Conservation (phyloP, 1,284 basidiomycete genomes). For the Mixia osmundae region DNA sequence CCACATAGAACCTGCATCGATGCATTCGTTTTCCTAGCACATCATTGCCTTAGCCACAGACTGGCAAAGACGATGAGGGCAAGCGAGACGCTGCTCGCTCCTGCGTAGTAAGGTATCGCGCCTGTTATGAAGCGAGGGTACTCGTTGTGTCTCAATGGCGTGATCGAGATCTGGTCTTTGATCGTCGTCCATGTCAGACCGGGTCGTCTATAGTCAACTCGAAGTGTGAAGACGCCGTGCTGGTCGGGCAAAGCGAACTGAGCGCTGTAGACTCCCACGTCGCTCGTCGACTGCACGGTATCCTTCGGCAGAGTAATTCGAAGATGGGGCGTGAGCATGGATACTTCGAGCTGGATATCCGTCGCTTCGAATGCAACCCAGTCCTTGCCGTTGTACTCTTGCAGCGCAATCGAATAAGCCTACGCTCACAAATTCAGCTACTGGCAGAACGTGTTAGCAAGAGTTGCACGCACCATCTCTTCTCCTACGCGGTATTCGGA, state of each 20-base stretch:
- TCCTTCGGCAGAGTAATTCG: slow-evolving; percentile 44
- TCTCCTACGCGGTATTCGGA: slow-evolving; percentile 73
- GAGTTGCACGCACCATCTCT: slow-evolving; percentile 35
- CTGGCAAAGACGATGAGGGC: slow-evolving; percentile 62
- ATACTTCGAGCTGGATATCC: slow-evolving; percentile 81
- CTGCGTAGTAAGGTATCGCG: slow-evolving; percentile 83
- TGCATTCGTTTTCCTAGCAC: too few relatives aligned
- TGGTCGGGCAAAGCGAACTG: slow-evolving; percentile 73
- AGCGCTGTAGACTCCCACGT: slow-evolving; percentile 36
- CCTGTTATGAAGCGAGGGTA: slow-evolving; percentile 82
- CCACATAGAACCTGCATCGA: too few relatives aligned
- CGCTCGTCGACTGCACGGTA: slow-evolving; percentile 27
- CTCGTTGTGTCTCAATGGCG: slow-evolving; percentile 80
- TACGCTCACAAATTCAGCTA: slow-evolving; percentile 19
- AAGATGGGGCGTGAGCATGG: slow-evolving; percentile 90
- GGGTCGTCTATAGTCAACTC: slow-evolving; percentile 63
- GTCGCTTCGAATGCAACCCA: slow-evolving; percentile 51
- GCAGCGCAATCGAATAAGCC: slow-evolving; percentile 51
- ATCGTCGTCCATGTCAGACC: slow-evolving; percentile 54
- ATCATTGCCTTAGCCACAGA: slow-evolving; percentile 41
- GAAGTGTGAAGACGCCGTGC: slow-evolving; percentile 94
- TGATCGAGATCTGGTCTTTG: slow-evolving; percentile 56
- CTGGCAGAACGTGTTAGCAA: neutral
- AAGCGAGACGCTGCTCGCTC: slow-evolving; percentile 60
- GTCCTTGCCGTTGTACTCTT: slow-evolving; percentile 33